Base-by-base conservation (phyloP, 2,329 filamentous ascomycete genomes). In the Pyrenophora teres region DNA sequence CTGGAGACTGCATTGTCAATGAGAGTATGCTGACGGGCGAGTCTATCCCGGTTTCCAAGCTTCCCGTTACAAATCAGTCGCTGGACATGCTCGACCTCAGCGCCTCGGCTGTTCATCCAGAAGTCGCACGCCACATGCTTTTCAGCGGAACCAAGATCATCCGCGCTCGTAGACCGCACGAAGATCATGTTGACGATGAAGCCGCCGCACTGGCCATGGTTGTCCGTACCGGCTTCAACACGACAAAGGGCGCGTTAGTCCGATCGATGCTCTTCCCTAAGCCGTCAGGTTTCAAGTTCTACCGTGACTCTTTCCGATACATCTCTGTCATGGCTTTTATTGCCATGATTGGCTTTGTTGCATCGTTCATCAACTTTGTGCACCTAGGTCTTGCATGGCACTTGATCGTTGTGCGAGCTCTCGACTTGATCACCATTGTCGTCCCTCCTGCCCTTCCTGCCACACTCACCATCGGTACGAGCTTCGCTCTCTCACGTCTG, bases 211-310 rank as follows among this genome's bases (percentile, higher is more conserved):
- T 99, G 31, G 94, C 93, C 10, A 87, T 99, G 75, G 92, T 96
- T 13, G 87, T 97, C 23, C 85, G 94, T 56, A 99, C 92, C 2
- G 94, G 94, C 1, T 99, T 99, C 76, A 95, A 95, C 71, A 99
- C 94, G 0, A 99, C 94, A 1, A 99, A 99, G 72, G 94, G 94
- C 19, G 90, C 94, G 8, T 79, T 99, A 15, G 92, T 99, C 52
- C 88, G 94, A 19, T 97, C 94, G 0, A 99, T 99, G 93, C 83
- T 99, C 32, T 99, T 99, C 70, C 95, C 94, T 0, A 99, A 99
- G 69, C 94, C 94, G 1, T 96, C 93, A 0, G 93, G 93, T 0
- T 99, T 99, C 83, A 97, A 95, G 67, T 99, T 99, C 71, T 99
- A 99, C 73, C 86, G 91, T 36, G 94, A 99, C 73, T 97, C 93